Conservation (phyloP, 1,284 basidiomycete species). For the Lentinula novae-zelandiae region DNA sequence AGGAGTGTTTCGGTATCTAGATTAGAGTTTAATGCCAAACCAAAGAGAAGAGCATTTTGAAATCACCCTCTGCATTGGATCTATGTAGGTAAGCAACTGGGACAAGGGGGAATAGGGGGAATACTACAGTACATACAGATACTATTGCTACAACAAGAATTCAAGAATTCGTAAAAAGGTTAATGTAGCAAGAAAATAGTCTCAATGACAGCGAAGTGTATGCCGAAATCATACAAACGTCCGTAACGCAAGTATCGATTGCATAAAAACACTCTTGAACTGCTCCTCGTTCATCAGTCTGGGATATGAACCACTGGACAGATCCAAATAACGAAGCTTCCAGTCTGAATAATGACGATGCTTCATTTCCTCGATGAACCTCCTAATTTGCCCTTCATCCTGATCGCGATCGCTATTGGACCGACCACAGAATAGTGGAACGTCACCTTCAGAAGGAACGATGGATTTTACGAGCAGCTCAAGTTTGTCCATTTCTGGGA, state of each 20-base stretch:
- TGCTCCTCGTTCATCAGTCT: slow-evolving; percentile 2
- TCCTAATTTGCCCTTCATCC: slow-evolving; percentile 12
- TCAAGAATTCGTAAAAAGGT: neutral
- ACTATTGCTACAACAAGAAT: slow-evolving; percentile 1
- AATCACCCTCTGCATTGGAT: too few relatives aligned
- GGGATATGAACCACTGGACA: slow-evolving; percentile 10
- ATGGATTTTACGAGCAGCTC: slow-evolving; percentile 6
- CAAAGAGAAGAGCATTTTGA: too few relatives aligned
- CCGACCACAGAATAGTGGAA: slow-evolving; percentile 4
- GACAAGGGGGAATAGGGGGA: neutral
- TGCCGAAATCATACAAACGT: slow-evolving; percentile 7
- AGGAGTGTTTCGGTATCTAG: slow-evolving; percentile 2
- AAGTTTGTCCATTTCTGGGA: slow-evolving; percentile 2
- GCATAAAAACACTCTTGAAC: slow-evolving; percentile 9
- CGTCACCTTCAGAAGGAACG: slow-evolving; percentile 6
- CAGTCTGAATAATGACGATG: slow-evolving; percentile 8
- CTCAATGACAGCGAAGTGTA: neutral
- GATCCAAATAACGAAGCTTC: slow-evolving; percentile 9
- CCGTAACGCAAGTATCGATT: slow-evolving; percentile 9
- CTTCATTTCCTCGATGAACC: slow-evolving; percentile 14
- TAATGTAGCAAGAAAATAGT: neutral
- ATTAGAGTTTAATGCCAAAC: too few relatives aligned
- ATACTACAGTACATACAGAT: neutral
- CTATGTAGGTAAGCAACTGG: neutral
- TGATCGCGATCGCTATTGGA: slow-evolving; percentile 17